A percentile compares a stretch with the other conserved stretches of the same genome.
Conservation (phyloP, 306 rosid species). For the Clitoria ternatea region DNA sequence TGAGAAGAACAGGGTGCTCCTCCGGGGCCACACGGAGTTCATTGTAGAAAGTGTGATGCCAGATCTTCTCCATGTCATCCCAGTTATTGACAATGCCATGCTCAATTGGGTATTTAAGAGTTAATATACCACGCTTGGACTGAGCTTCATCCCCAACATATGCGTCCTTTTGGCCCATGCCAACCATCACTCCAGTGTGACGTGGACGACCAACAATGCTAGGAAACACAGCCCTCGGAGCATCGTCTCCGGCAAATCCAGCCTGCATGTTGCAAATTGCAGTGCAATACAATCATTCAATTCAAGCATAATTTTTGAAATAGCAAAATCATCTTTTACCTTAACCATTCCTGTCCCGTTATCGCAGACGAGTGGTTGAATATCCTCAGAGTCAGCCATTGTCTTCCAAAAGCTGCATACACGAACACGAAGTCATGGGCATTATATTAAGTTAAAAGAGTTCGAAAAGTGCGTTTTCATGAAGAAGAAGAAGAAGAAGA, state of each 20-base stretch:
- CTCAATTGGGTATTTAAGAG: slow-evolving; percentile 82
- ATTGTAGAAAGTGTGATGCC: slow-evolving; percentile 93
- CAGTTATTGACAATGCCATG: slow-evolving; percentile 89
- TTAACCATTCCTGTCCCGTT: slow-evolving; percentile 96
- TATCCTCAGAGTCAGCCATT: slow-evolving; percentile 84
- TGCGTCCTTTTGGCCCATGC: slow-evolving; percentile 95
- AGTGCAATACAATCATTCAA: slow-evolving; percentile 3
- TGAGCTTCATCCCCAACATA: slow-evolving; percentile 95
- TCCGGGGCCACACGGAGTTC: slow-evolving; percentile 93
- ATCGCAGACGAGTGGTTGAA: slow-evolving; percentile 91
- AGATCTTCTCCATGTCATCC: slow-evolving; percentile 97
- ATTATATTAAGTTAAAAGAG: no score
- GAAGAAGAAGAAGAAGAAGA: neutral
- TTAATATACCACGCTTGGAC: slow-evolving; percentile 82
- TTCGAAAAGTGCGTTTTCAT: no score
- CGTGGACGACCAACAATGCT: slow-evolving; percentile 96
- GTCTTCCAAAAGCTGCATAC: slow-evolving; percentile 36
- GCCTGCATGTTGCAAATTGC: slow-evolving; percentile 47
- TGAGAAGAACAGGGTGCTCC: slow-evolving; percentile 90
- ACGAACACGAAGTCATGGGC: no score
- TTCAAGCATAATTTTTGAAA: no score
- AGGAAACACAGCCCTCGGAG: slow-evolving; percentile 95
- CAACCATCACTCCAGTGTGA: slow-evolving; percentile 96
- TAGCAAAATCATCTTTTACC: no score
- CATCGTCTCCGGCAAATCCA: slow-evolving; percentile 97